Percentiles rank a stretch among this genome's conserved stretches.
Evolutionary conservation across 1,139 yeast genomes (phyloP).

Genomic region (Candida albicans): DNA sequence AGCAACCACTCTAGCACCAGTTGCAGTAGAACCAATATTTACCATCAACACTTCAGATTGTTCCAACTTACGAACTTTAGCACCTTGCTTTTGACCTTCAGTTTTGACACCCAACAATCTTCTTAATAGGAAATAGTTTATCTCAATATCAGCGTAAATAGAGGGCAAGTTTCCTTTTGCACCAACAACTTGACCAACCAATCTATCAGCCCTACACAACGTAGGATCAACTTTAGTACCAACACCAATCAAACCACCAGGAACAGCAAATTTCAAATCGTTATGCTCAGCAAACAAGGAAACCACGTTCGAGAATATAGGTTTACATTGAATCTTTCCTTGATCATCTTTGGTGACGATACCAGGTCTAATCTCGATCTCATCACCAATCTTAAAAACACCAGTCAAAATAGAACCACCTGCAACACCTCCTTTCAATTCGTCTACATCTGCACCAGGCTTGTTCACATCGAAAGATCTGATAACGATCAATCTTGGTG

Average conservation of each 20-base stretch:
- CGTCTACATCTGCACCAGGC: slow-evolving; percentile 98
- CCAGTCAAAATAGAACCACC: slow-evolving; percentile 98
- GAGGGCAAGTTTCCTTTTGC: slow-evolving; percentile 95
- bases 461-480: slow-evolving; percentile 98
- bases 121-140: slow-evolving; percentile 94
- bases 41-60: slow-evolving; percentile 98
- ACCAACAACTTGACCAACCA: slow-evolving; percentile 99
- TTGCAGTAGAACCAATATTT: slow-evolving; percentile 97
- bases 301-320: slow-evolving; percentile 90
- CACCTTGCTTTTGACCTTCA: slow-evolving; percentile 92
- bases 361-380: slow-evolving; percentile 98
- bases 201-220: slow-evolving; percentile 97
- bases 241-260: slow-evolving; percentile 99
- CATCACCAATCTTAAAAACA: slow-evolving; percentile 96
- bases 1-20: slow-evolving; percentile 98
- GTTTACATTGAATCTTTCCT: slow-evolving; percentile 92
- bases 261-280: slow-evolving; percentile 97
- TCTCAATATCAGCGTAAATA: slow-evolving; percentile 94
- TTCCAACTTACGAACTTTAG: slow-evolving; percentile 92
- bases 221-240: slow-evolving; percentile 99
- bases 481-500: slow-evolving; percentile 94
- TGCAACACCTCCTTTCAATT: slow-evolving; percentile 99
- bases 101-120: slow-evolving; percentile 98
- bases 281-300: slow-evolving; percentile 97
- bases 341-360: slow-evolving; percentile 93